Evolutionary conservation across 78 protist species (phyloP).

Genomic region (Dictyostelium brefeldianum): DNA sequence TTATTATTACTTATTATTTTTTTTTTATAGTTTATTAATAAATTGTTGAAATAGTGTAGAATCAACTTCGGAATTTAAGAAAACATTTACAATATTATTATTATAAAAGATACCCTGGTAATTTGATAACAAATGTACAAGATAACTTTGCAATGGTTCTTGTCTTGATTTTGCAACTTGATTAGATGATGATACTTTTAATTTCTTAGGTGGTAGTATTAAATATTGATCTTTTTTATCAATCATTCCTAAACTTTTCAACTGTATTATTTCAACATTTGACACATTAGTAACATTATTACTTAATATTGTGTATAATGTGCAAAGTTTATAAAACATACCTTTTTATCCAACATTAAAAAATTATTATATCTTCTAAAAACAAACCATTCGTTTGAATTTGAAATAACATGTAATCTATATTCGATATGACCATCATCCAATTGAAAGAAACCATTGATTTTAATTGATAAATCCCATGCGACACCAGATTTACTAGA

Average conservation of each 20-base stretch:
- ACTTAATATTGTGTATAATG: too few relatives aligned
- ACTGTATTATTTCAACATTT: too few relatives aligned
- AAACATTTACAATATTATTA: constrained; percentile 53
- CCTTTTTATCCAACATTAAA: constrained; percentile 53
- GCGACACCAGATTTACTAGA: constrained; percentile 42
- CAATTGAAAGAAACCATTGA: constrained; percentile 29
- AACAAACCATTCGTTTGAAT: constrained; percentile 53
- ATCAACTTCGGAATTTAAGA: constrained; percentile 41
- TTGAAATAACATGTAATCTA: constrained; percentile 36
- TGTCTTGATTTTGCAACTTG: constrained; percentile 48
- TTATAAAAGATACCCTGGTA: constrained; percentile 70
- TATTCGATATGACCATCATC: constrained; percentile 39
- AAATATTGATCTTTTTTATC: constrained; percentile 4
- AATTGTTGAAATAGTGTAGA: constrained; percentile 37
- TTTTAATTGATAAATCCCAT: constrained; percentile 50
- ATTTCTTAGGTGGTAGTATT: constrained; percentile 64
- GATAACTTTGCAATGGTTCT: constrained; percentile 6
- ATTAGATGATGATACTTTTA: constrained; percentile 15
- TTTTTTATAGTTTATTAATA: constrained; percentile 1
- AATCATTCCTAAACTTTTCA: constrained; percentile 14
- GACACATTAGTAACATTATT: too few relatives aligned
- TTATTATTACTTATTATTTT: too few relatives aligned
- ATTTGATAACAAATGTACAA: constrained; percentile 1
- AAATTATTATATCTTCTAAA: constrained; percentile 71
- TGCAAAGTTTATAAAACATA: background rate